These are phyloP conservation scores for Pythium vanterpoolii DNA, from an alignment of 352 stramenopile species.

Conservation along the genomic window DNA sequence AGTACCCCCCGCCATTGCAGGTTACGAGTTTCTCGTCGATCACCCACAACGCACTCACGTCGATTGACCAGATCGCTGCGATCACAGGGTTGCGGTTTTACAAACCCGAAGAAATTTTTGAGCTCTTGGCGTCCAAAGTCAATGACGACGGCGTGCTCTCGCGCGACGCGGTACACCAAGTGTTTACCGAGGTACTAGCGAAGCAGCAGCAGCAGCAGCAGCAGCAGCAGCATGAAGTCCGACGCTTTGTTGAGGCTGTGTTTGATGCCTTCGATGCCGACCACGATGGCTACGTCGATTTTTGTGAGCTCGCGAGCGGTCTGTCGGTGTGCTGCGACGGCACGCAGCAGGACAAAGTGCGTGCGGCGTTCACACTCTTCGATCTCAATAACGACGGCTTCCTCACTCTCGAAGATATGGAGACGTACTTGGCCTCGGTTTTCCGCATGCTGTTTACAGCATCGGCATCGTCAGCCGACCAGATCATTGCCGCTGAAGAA, in stretches of 20 bases:
- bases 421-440: conserved; percentile 82
- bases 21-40: conserved; percentile 15
- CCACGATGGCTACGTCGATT: conserved; percentile 78
- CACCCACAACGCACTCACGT: conserved; percentile 30
- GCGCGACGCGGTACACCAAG: conserved; percentile 57
- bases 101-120: conserved; percentile 69
- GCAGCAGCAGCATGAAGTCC: conserved; percentile 34
- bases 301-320: conserved; percentile 80
- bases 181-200: conserved; percentile 53
- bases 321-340: conserved; percentile 81
- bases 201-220: conserved; percentile 7
- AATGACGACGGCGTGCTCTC: conserved; percentile 80
- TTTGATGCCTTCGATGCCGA: conserved; percentile 82
- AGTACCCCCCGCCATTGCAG: background rate
- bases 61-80: conserved; percentile 56
- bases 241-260: conserved; percentile 53
- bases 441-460: conserved; percentile 80
- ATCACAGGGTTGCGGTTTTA: conserved; percentile 54
- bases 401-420: conserved; percentile 81
- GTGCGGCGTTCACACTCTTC: conserved; percentile 80
- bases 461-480: conserved; percentile 30
- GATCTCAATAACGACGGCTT: conserved; percentile 87
- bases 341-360: conserved; percentile 77
- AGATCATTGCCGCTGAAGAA: conserved; percentile 54
- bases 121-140: conserved; percentile 77